Percentiles rank a stretch among this genome's conserved stretches.
Conservation (phyloP, 1,139 yeast genomes). For the Yamadazyma blattariae region DNA sequence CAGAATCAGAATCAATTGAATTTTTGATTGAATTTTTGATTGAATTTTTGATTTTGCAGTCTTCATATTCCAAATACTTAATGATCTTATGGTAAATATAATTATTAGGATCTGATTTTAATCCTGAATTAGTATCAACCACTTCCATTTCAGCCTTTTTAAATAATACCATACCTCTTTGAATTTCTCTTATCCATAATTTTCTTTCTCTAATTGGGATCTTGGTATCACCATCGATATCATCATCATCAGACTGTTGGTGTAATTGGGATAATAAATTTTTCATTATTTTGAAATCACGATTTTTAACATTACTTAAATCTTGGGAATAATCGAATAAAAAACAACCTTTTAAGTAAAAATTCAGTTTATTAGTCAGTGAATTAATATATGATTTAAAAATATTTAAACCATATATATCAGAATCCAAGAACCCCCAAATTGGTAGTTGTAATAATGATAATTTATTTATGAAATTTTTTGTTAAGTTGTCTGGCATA, state of each 20-base stretch:
- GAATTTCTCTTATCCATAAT: constrained; percentile 43
- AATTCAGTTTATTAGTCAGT: constrained; percentile 6
- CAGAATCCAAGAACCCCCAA: constrained; percentile 48
- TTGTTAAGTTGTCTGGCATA: constrained; percentile 47
- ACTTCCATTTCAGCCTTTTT: constrained; percentile 61
- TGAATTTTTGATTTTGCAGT: background rate
- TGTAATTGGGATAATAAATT: constrained; percentile 15
- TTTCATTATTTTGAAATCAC: constrained; percentile 35
- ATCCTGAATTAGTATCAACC: background rate
- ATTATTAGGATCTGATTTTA: background rate
- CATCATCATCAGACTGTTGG: no score
- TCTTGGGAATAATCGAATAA: constrained; percentile 33
- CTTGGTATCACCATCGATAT: no score
- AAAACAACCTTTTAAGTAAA: constrained; percentile 23
- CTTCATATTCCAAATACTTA: background rate
- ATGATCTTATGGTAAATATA: background rate
- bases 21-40: no score
- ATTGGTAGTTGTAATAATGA: constrained; percentile 30
- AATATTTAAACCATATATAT: constrained; percentile 69
- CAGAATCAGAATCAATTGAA: no score
- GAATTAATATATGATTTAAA: constrained; percentile 29
- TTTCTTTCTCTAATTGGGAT: background rate
- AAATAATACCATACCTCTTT: constrained; percentile 49
- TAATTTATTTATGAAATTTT: constrained; percentile 19
- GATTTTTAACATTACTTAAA: constrained; percentile 19